phyloP scores from a whole-genome alignment of 2,329 filamentous ascomycete species.

The Epichloe gansuensis region DNA sequence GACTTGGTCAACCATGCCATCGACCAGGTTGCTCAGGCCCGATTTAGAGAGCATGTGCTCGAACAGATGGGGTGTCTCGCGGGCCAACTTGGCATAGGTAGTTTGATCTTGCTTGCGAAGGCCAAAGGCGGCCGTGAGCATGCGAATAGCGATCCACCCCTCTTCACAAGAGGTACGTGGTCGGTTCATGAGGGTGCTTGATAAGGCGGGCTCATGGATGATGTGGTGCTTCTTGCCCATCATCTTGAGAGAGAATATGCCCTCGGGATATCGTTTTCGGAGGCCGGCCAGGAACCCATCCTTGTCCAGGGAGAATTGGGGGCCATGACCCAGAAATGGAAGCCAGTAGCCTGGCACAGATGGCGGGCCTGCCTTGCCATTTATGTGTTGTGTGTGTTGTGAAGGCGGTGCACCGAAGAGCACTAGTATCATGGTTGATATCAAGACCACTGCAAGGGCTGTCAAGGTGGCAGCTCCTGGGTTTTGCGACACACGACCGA shows the following conservation, averaged over 20 bases:
- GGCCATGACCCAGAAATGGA: constrained; percentile 23
- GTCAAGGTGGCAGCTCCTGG: neutral
- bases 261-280: constrained; percentile 19
- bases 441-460: constrained; percentile 1
- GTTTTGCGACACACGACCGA: neutral
- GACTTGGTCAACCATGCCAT: constrained; percentile 12
- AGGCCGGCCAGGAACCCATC: constrained; percentile 19
- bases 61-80: constrained; percentile 16
- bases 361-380: constrained; percentile 10
- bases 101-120: constrained; percentile 16
- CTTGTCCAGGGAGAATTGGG: constrained; percentile 18
- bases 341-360: constrained; percentile 22
- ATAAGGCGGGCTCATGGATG: constrained; percentile 20
- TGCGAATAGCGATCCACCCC: constrained; percentile 10
- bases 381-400: constrained; percentile 7
- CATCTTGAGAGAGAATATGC: constrained; percentile 23
- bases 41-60: constrained; percentile 15
- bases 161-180: constrained; percentile 15
- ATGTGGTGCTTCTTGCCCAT: constrained; percentile 22
- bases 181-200: constrained; percentile 16
- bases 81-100: constrained; percentile 18
- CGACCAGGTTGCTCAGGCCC: constrained; percentile 13
- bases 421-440: constrained; percentile 1
- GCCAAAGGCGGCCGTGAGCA: constrained; percentile 22
- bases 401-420: constrained; percentile 25